Evolutionary conservation across 495 filamentous ascomycete species (phyloP), one percentile per base, ranked within the genome.

Genomic region (Tuber calosporum): DNA sequence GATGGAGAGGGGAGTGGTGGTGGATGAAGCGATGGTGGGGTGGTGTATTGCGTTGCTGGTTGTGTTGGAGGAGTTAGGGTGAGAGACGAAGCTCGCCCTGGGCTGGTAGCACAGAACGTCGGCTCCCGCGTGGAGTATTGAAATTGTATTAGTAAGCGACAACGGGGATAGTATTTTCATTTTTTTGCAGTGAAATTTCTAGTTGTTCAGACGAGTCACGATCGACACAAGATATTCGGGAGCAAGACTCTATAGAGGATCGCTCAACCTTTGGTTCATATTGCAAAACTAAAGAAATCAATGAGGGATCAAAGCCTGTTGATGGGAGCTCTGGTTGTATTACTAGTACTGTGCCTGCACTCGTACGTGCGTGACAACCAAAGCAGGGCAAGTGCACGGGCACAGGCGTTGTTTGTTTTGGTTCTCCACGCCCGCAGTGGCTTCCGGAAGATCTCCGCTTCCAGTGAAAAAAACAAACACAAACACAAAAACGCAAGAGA

Each of bases 381-480:
- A 19, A 62, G 53, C 53, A 77, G 70, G 76, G 72, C 76, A 71
- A 71, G 76, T 73, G 76, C 76, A 42, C 76, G 22, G 30, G 66
- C 66, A 42, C 34, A 43, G 45, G 74, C 73, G 62, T 77, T 78
- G 76, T 78, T 74, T 77, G 72, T 75, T 78, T 78, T 78, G 68
- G 70, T 77, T 36, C 39, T 69, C 45, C 69, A 22, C 41, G 76
- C 73, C 69, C 74, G 71, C 73, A 43, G 67, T 36, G 69, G 37
- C 34, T 38, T 68, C 66, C 67, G 66, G 62, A 72, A 69, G 72
- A 72, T 70, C 67, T 74, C 45, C 66, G 45, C 66, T 30, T 42
- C 72, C 75, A 77, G n/a, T n/a, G n/a, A 76, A 72, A 76, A 78
- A 73, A 78, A 78, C 70, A 77, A 77, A 77, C 75, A 78, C 70